Base-by-base conservation (phyloP, 2,329 filamentous ascomycete genomes). In the Monilinia fructigena region DNA sequence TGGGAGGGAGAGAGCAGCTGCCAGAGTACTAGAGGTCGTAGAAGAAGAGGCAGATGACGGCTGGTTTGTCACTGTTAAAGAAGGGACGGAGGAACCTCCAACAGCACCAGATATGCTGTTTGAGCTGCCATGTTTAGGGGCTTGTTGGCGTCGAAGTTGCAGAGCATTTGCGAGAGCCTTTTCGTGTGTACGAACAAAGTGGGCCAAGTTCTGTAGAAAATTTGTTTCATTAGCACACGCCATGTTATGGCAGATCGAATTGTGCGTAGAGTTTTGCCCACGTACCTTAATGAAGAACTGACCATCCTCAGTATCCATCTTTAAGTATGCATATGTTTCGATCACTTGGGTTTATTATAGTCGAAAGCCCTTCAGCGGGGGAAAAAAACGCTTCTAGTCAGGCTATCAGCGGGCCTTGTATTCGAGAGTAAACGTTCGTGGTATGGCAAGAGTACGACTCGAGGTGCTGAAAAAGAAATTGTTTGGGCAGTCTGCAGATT, bases 151-250 rank as follows among this genome's bases (percentile, higher is more conserved):
- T 77, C 89, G 89, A 73, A 96, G 84, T 78, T 97, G 94, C 70
- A 97, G 83, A 74, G 94, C 94, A 81, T 98, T 98, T 76, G 95
- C 95, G 70, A 99, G 86, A 48, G 93, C 94, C 81, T 96, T 96
- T 80, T 99, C 95, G 82, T 99, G 93, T 66, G 93, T 97, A 70
- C 93, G 92, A 80, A 99, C 93, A 80, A 97, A 98, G 80, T 89
- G 89, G 77, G 94, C 93, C 77, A 99, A 85, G 84, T 96, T 95
- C 94, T 97, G 78, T 68, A 50, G 63, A 40, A 69, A 74, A 65
- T 35, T 31, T 55, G 31, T 31, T 16, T 65, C 1, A 52, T 65
- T 35, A 65, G 47, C 31, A 53, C 20, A 38, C 52, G 48, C 55
- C 26, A 52, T 42, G 55, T 63, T 69, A 66, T 63, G 70, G 50